These are phyloP conservation scores for Solanum sejunctum DNA, from an alignment of 257 asterid species.

Conservation along the genomic window DNA sequence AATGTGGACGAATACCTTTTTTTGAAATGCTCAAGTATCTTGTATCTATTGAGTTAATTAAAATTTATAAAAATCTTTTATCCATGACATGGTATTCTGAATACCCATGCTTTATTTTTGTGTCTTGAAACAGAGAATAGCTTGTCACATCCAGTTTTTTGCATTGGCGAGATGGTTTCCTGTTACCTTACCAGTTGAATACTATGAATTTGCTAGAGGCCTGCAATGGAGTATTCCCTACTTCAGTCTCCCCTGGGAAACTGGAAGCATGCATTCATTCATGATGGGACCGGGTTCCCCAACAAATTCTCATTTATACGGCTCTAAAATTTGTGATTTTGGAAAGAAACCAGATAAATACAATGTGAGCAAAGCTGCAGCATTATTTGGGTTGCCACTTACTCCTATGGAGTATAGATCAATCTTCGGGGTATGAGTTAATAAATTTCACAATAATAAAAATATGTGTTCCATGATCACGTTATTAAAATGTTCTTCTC, in stretches of 20 bases:
- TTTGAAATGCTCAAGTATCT: neutral
- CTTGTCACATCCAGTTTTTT: conserved; percentile 75
- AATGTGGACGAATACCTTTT: neutral
- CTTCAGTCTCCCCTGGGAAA: conserved; percentile 87
- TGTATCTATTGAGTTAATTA: neutral
- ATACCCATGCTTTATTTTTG: neutral
- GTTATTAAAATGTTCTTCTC: conserved; percentile 12
- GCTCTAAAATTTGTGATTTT: conserved; percentile 23
- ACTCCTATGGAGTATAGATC: conserved; percentile 63
- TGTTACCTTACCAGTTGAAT: conserved; percentile 70
- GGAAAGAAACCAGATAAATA: conserved; percentile 24
- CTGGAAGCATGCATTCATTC: conserved; percentile 5
- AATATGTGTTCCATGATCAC: neutral
- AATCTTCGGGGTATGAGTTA: conserved; percentile 52
- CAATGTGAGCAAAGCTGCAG: conserved; percentile 17
- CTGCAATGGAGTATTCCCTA: conserved; percentile 89
- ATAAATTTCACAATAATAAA: neutral
- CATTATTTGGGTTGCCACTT: conserved; percentile 61
- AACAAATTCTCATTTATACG: conserved; percentile 19
- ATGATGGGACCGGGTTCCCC: conserved; percentile 55
- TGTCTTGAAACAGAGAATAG: conserved; percentile 53
- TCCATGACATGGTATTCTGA: neutral
- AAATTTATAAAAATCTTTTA: neutral
- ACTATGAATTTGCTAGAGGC: conserved; percentile 72
- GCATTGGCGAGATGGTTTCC: conserved; percentile 74